A percentile compares a stretch with the other conserved stretches of the same genome.
Conservation (phyloP, 1,139 yeast genomes). For the Magnusiomyces tetraspermus region DNA sequence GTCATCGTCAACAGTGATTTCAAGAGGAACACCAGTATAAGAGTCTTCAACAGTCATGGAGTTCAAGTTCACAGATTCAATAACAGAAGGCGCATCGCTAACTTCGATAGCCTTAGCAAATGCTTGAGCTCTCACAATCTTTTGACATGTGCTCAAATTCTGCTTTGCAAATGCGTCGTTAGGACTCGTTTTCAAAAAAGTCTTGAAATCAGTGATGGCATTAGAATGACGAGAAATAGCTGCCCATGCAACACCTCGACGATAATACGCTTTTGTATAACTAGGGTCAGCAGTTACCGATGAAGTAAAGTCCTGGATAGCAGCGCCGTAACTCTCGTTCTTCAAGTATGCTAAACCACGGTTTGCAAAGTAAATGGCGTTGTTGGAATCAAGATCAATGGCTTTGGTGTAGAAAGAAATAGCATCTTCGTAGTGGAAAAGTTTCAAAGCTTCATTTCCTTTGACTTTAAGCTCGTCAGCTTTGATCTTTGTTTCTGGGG, state of each 20-base stretch:
- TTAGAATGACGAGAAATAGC: constrained; percentile 69
- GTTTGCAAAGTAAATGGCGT: constrained; percentile 72
- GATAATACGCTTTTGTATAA: constrained; percentile 66
- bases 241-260: constrained; percentile 75
- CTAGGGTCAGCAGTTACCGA: constrained; percentile 16
- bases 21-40: constrained; percentile 58
- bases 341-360: constrained; percentile 87
- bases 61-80: constrained; percentile 40
- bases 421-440: constrained; percentile 57
- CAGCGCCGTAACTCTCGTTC: constrained; percentile 71
- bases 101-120: constrained; percentile 84
- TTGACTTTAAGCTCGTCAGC: constrained; percentile 41
- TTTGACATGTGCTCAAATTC: constrained; percentile 55
- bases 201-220: constrained; percentile 62
- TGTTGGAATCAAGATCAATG: constrained; percentile 54
- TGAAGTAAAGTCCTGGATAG: background rate
- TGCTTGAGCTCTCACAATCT: constrained; percentile 61
- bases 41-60: constrained; percentile 43
- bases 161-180: constrained; percentile 59
- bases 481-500: background rate
- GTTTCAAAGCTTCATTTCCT: constrained; percentile 66
- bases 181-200: constrained; percentile 56
- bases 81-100: constrained; percentile 41
- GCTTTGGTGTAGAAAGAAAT: constrained; percentile 66
- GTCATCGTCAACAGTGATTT: constrained; percentile 33